Evolutionary conservation across 176 grass and related monocot genomes (phyloP).

Genomic region (Dactylis glomerata): DNA sequence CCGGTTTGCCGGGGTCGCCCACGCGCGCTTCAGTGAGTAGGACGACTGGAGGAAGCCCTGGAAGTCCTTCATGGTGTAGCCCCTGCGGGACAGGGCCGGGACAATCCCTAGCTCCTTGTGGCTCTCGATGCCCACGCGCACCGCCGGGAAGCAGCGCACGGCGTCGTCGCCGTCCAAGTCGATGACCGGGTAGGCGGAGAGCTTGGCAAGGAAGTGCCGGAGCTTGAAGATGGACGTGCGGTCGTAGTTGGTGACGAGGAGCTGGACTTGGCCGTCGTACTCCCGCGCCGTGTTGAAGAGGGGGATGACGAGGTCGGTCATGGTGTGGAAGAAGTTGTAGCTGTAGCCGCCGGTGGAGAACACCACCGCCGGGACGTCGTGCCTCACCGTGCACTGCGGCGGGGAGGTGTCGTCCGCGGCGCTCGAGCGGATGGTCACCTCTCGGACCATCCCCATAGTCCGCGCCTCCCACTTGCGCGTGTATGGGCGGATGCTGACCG

Average conservation of each 20-base stretch:
- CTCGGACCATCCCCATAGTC: conserved; percentile 29
- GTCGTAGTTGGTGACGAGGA: conserved; percentile 36
- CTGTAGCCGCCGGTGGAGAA: conserved; percentile 61
- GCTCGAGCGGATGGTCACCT: conserved; percentile 21
- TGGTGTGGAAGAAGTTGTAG: conserved; percentile 60
- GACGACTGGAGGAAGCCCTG: conserved; percentile 45
- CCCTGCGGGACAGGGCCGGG: conserved; percentile 27
- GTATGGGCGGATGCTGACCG: conserved; percentile 41
- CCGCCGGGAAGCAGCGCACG: conserved; percentile 56
- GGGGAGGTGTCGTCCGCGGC: background rate
- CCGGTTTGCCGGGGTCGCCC: background rate
- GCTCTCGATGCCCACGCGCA: conserved; percentile 44
- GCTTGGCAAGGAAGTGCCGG: conserved; percentile 19
- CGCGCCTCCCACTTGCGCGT: conserved; percentile 47
- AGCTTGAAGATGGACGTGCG: conserved; percentile 41
- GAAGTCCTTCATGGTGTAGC: conserved; percentile 52
- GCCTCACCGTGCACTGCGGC: conserved; percentile 31
- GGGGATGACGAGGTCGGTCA: conserved; percentile 64
- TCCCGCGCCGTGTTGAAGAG: conserved; percentile 47
- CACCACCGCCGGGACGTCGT: conserved; percentile 48
- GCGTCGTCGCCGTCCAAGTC: conserved; percentile 45
- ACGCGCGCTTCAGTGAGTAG: conserved; percentile 38
- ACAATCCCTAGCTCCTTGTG: conserved; percentile 64
- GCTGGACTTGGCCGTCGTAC: conserved; percentile 46
- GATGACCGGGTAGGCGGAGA: conserved; percentile 47